Conservation (phyloP, 2,329 filamentous ascomycete species). For the Aureobasidium namibiae region DNA sequence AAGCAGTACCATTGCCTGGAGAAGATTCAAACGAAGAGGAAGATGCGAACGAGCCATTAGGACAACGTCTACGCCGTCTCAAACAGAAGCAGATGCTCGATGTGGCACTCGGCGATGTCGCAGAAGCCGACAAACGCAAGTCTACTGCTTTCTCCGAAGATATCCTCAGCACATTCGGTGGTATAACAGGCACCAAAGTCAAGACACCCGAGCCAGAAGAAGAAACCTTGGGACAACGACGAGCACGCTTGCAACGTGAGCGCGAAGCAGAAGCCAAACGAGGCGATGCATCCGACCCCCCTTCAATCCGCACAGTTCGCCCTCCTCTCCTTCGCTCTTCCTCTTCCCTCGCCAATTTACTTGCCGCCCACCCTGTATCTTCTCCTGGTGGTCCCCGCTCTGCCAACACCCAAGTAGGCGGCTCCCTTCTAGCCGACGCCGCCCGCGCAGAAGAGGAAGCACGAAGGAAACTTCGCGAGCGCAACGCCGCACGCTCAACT, state of each 20-base stretch:
- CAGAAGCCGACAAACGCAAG: slow-evolving; percentile 34
- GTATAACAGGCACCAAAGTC: slow-evolving; percentile 47
- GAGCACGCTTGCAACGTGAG: slow-evolving; percentile 64
- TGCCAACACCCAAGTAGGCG: slow-evolving; percentile 24
- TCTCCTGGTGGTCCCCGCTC: slow-evolving; percentile 17
- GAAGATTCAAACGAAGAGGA: slow-evolving; percentile 27
- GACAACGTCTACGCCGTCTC: slow-evolving; percentile 56
- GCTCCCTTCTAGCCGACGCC: background rate
- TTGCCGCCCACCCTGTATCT: slow-evolving; percentile 44
- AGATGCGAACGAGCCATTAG: slow-evolving; percentile 53
- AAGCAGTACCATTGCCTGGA: slow-evolving; percentile 10
- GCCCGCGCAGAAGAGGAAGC: background rate
- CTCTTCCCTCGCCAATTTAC: slow-evolving; percentile 54
- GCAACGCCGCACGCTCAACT: background rate
- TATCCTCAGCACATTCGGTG: slow-evolving; percentile 41
- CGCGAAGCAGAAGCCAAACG: slow-evolving; percentile 35
- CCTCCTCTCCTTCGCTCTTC: slow-evolving; percentile 34
- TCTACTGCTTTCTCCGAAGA: slow-evolving; percentile 55
- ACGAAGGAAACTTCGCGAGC: background rate
- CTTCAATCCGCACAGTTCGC: slow-evolving; percentile 27
- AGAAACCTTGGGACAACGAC: slow-evolving; percentile 71
- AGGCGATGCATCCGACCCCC: slow-evolving; percentile 13
- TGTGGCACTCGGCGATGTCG: slow-evolving; percentile 33
- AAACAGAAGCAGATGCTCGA: slow-evolving; percentile 48
- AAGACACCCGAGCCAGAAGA: slow-evolving; percentile 45